Percentiles rank a stretch among this genome's conserved stretches.
Conservation (phyloP, 176 grass and related monocot species). For the Avena eriantha region DNA sequence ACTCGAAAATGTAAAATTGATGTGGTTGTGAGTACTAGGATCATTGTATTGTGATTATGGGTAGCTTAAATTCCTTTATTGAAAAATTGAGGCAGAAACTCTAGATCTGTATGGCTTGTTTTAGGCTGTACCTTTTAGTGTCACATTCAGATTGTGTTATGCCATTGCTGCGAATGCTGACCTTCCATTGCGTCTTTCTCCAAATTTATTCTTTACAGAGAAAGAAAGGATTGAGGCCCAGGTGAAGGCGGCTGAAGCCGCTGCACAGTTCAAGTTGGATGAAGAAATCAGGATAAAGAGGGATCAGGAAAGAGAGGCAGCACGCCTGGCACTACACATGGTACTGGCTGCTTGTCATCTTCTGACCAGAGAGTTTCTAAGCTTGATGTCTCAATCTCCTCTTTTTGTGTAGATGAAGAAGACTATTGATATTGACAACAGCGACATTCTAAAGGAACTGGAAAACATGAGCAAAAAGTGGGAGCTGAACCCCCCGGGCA, state of each 20-base stretch:
- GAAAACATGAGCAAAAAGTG: constrained; percentile 56
- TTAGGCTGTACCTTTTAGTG: background rate
- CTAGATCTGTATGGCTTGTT: background rate
- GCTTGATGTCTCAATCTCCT: constrained; percentile 21
- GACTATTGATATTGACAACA: constrained; percentile 92
- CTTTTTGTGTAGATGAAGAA: constrained; percentile 73
- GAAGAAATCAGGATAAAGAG: constrained; percentile 62
- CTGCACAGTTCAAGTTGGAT: constrained; percentile 67
- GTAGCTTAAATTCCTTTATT: background rate
- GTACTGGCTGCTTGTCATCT: constrained; percentile 40
- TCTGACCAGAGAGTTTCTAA: constrained; percentile 28
- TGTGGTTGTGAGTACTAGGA: background rate
- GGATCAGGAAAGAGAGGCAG: constrained; percentile 79
- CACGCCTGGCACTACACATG: constrained; percentile 71
- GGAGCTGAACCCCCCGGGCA: constrained; percentile 41
- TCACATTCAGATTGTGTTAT: background rate
- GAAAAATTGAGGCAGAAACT: background rate
- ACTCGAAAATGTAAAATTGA: background rate
- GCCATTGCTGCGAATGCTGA: constrained; percentile 17
- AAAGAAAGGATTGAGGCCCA: constrained; percentile 80
- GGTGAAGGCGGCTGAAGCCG: constrained; percentile 72
- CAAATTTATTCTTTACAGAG: constrained; percentile 44
- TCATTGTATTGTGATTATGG: background rate
- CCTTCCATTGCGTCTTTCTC: background rate
- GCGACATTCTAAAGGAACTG: constrained; percentile 65